These are phyloP conservation scores for Magnolia sinica DNA, from an alignment of 164 flowering plant species.

Conservation along the genomic window DNA sequence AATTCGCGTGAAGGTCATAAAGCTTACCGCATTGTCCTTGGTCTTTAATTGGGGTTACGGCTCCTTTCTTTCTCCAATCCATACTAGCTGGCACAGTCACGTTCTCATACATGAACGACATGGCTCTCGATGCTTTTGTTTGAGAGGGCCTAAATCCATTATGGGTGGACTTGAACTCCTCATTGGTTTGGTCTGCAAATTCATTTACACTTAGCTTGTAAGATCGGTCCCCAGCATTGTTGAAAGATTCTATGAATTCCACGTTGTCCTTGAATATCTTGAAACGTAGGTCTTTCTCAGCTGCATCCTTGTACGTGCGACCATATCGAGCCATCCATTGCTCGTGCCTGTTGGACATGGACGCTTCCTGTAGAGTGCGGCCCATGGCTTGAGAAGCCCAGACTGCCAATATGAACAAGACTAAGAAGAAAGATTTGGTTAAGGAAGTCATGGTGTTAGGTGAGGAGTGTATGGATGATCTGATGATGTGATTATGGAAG, in stretches of 20 bases:
- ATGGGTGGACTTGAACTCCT: slow-evolving; percentile 22
- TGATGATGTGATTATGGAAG: background rate
- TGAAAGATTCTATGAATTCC: slow-evolving; percentile 24
- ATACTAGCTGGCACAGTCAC: slow-evolving; percentile 11
- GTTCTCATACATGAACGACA: slow-evolving; percentile 7
- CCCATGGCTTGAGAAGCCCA: slow-evolving; percentile 8
- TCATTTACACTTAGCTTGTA: slow-evolving; percentile 25
- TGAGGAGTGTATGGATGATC: background rate
- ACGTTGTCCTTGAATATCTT: slow-evolving; percentile 32
- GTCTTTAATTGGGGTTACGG: background rate
- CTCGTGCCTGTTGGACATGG: slow-evolving; percentile 16
- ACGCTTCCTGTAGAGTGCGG: background rate
- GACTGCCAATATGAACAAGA: background rate
- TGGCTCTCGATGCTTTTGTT: background rate
- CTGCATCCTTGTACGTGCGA: slow-evolving; percentile 10
- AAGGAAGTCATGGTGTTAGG: background rate
- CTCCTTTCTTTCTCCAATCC: slow-evolving; percentile 41
- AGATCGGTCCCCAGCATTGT: slow-evolving; percentile 8
- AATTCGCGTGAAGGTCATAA: background rate
- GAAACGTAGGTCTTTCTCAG: slow-evolving; percentile 23
- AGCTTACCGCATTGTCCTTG: background rate
- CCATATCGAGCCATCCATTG: slow-evolving; percentile 20
- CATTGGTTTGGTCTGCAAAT: slow-evolving; percentile 31
- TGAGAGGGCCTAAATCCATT: slow-evolving; percentile 14
- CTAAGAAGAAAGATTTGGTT: background rate